phyloP scores from a whole-genome alignment of 371 early-diverging fungal species.

The Mucor piriformis region DNA sequence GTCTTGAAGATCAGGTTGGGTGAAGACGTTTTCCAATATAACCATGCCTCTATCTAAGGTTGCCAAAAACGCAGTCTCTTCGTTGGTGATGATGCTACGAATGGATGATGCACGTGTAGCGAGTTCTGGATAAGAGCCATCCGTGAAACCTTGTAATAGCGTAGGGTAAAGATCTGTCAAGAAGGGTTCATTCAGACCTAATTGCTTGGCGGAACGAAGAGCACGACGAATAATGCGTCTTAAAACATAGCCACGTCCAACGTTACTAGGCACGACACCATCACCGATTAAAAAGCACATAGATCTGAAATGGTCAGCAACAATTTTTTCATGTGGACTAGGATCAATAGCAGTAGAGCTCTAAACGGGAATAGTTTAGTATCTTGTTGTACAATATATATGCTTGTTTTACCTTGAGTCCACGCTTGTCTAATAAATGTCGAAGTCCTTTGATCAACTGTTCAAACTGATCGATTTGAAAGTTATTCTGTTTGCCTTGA shows the following conservation, averaged over 20 bases:
- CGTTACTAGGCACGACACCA: slow-evolving; percentile 78
- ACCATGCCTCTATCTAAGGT: slow-evolving; percentile 69
- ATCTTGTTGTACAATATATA: too few relatives aligned
- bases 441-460: slow-evolving; percentile 52
- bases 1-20: slow-evolving; percentile 39
- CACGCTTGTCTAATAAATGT: slow-evolving; percentile 35
- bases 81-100: slow-evolving; percentile 60
- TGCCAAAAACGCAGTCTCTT: slow-evolving; percentile 67
- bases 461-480: slow-evolving; percentile 72
- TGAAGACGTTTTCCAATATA: slow-evolving; percentile 61
- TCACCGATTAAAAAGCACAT: slow-evolving; percentile 76
- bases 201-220: slow-evolving; percentile 67
- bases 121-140: slow-evolving; percentile 65
- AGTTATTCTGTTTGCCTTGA: slow-evolving; percentile 67
- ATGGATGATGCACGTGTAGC: slow-evolving; percentile 54
- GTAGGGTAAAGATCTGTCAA: slow-evolving; percentile 66
- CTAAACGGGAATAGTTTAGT: too few relatives aligned
- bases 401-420: slow-evolving; percentile 27
- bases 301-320: slow-evolving; percentile 78
- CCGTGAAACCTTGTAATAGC: slow-evolving; percentile 55
- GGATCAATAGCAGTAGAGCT: slow-evolving; percentile 32
- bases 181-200: slow-evolving; percentile 67
- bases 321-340: slow-evolving; percentile 64
- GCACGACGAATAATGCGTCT: slow-evolving; percentile 80
- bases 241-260: slow-evolving; percentile 79